These are phyloP conservation scores for Leccinum incarnatum DNA, from an alignment of 768 basidiomycete genomes.

Conservation along the genomic window DNA sequence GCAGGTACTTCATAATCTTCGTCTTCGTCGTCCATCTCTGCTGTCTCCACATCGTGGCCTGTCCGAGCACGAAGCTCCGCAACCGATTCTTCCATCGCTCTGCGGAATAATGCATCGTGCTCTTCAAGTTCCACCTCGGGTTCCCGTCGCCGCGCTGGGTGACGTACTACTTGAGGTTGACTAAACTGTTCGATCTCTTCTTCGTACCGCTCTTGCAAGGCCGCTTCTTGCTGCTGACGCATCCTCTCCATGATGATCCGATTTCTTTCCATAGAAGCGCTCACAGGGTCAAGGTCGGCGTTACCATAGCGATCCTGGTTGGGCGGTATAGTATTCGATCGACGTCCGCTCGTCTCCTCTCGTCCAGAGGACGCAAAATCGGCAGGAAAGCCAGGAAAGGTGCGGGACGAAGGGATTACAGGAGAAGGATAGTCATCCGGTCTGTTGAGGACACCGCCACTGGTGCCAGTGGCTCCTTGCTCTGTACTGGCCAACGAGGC, in stretches of 20 bases:
- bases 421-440: conserved; percentile 18
- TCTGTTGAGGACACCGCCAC: conserved; percentile 10
- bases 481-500: conserved; percentile 57
- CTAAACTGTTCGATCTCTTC: conserved; percentile 34
- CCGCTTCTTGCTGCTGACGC: conserved; percentile 63
- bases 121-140: conserved; percentile 31
- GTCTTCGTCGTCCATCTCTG: conserved; percentile 24
- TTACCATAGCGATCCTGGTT: conserved; percentile 31
- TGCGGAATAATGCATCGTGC: conserved; percentile 57
- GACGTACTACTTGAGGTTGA: conserved; percentile 4
- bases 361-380: conserved; percentile 10
- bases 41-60: conserved; percentile 19
- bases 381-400: conserved; percentile 26
- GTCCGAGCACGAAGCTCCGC: conserved; percentile 17
- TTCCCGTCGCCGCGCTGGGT: conserved; percentile 3
- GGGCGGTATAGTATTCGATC: conserved; percentile 22
- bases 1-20: conserved; percentile 13
- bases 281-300: conserved; percentile 50
- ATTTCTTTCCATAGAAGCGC: conserved; percentile 66
- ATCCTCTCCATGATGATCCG: conserved; percentile 60
- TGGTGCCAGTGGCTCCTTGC: background rate
- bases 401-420: conserved; percentile 26
- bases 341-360: conserved; percentile 12
- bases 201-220: conserved; percentile 57
- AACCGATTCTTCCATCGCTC: conserved; percentile 34